phyloP scores from a whole-genome alignment of 1,139 yeast species.

The Blastobotrys aristatus region DNA sequence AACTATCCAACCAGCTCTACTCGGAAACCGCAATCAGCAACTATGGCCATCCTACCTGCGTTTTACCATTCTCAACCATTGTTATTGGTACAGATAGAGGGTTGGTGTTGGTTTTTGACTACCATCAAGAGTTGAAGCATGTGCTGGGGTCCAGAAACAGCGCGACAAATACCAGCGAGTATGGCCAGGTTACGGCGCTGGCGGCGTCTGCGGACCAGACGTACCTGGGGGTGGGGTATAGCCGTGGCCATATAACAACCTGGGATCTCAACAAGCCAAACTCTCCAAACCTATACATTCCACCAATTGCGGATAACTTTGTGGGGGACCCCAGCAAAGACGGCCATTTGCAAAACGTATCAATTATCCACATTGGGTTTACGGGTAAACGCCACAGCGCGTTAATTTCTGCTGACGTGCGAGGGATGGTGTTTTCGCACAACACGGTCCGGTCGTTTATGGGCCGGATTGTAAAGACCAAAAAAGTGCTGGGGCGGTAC shows the following conservation, averaged over 20 bases:
- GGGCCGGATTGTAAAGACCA: constrained; percentile 47
- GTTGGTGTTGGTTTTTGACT: constrained; percentile 55
- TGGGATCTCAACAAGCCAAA: constrained; percentile 42
- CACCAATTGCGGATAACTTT: constrained; percentile 31
- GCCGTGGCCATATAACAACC: constrained; percentile 42
- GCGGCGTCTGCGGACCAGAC: constrained; percentile 49
- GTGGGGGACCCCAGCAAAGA: constrained; percentile 31
- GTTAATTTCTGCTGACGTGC: constrained; percentile 52
- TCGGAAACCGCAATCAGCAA: constrained; percentile 36
- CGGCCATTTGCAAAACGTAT: constrained; percentile 49
- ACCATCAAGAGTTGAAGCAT: constrained; percentile 49
- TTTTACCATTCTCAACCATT: constrained; percentile 49
- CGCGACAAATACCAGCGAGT: constrained; percentile 18
- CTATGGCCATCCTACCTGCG: constrained; percentile 48
- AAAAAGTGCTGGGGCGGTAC: constrained; percentile 50
- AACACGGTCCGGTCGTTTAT: constrained; percentile 52
- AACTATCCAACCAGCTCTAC: constrained; percentile 38
- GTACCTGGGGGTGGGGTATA: constrained; percentile 44
- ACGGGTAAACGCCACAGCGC: constrained; percentile 54
- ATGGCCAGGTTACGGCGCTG: constrained; percentile 45
- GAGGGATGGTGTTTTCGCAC: constrained; percentile 59
- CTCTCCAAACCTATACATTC: constrained; percentile 34
- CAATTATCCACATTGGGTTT: constrained; percentile 50
- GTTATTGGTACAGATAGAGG: constrained; percentile 64
- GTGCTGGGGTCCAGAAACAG: constrained; percentile 36